A percentile compares a stretch with the other conserved stretches of the same genome.
These are phyloP conservation scores for Rosa multiflora DNA, from an alignment of 306 rosid species.

Conservation along the genomic window DNA sequence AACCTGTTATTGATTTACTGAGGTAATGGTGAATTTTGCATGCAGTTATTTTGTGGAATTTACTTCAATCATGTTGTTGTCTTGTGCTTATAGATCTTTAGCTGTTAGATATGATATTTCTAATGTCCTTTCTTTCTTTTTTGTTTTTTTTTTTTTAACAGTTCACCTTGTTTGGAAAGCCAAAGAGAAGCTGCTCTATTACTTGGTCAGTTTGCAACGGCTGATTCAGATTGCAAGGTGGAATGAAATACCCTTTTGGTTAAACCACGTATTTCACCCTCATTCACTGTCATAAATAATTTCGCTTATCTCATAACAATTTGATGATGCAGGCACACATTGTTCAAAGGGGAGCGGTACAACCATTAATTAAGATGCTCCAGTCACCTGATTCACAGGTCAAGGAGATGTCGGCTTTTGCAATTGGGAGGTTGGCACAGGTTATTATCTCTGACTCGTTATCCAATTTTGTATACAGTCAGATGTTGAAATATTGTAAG, in stretches of 20 bases:
- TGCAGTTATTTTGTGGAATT: background rate
- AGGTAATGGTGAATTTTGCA: constrained; percentile 34
- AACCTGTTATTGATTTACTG: constrained; percentile 62
- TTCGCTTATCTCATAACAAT: constrained; percentile 2
- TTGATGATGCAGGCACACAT: constrained; percentile 46
- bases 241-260: background rate
- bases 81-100: background rate
- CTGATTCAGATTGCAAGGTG: constrained; percentile 74
- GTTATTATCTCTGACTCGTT: constrained; percentile 8
- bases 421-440: constrained; percentile 43
- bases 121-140: background rate
- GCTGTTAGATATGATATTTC: background rate
- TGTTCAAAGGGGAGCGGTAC: constrained; percentile 31
- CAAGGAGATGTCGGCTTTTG: constrained; percentile 41
- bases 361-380: constrained; percentile 36
- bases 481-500: too few species aligned
- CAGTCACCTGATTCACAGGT: constrained; percentile 34
- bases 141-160: constrained; percentile 14
- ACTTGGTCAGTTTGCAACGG: constrained; percentile 75
- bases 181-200: constrained; percentile 69
- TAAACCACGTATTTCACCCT: background rate
- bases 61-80: background rate
- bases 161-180: constrained; percentile 58
- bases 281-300: background rate
- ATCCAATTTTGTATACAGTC: background rate